A percentile compares a stretch with the other conserved stretches of the same genome.
Conservation (phyloP, 352 stramenopile species). For the Globisporangium uncinulatum region DNA sequence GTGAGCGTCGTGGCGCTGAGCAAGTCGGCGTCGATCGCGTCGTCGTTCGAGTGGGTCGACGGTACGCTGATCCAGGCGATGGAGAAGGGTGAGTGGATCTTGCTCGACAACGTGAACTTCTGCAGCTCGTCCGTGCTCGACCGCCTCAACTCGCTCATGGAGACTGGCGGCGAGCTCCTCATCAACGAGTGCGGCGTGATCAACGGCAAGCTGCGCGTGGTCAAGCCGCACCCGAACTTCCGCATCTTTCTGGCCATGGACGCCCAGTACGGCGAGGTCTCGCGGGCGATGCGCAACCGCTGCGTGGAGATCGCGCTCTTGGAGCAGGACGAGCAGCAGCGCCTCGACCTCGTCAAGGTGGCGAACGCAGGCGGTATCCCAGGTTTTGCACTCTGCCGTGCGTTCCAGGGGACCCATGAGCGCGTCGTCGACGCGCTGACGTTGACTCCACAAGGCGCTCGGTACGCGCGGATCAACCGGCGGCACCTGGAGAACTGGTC, state of each 20-base stretch:
- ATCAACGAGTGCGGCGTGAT: slow-evolving; percentile 98
- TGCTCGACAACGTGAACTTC: slow-evolving; percentile 99
- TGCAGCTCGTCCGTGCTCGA: slow-evolving; percentile 99
- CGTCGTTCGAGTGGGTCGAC: slow-evolving; percentile 98
- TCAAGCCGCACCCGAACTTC: slow-evolving; percentile 98
- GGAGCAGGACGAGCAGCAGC: slow-evolving; percentile 36
- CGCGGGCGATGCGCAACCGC: slow-evolving; percentile 99
- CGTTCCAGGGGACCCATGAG: slow-evolving; percentile 59
- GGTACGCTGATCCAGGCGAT: slow-evolving; percentile 97
- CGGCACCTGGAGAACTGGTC: slow-evolving; percentile 78
- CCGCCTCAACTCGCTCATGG: slow-evolving; percentile 98
- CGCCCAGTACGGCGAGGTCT: slow-evolving; percentile 94
- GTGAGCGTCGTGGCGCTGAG: slow-evolving; percentile 45
- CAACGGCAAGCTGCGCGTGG: slow-evolving; percentile 87
- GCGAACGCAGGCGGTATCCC: slow-evolving; percentile 51
- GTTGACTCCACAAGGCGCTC: slow-evolving; percentile 17
- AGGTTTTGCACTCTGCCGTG: slow-evolving; percentile 52
- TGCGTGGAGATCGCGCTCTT: slow-evolving; percentile 96
- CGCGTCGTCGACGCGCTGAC: slow-evolving; percentile 31
- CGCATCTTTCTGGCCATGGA: slow-evolving; percentile 99
- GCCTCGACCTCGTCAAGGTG: slow-evolving; percentile 67
- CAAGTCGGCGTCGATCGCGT: slow-evolving; percentile 56
- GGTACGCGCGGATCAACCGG: slow-evolving; percentile 46
- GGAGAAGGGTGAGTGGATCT: slow-evolving; percentile 97
- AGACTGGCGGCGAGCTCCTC: slow-evolving; percentile 95